Base-by-base conservation (phyloP, 306 rosid species). In the Gastrolobium villosum region DNA sequence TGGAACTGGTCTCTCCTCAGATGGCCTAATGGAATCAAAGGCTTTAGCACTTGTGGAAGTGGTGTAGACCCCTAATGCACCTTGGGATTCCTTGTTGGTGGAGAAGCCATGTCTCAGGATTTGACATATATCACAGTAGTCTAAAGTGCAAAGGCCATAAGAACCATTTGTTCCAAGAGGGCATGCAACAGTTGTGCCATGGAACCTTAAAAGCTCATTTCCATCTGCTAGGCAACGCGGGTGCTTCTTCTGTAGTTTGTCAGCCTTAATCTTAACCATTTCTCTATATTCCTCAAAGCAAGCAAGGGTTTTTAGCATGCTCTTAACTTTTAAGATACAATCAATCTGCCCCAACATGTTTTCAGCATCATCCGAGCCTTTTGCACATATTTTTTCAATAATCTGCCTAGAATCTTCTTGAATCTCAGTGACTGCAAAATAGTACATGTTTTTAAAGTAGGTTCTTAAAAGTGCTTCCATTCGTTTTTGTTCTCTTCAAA, bases 141-240 rank as follows among this genome's bases (percentile, higher is more conserved):
- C 79, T 44, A 70, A 75, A 35, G 52, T 79, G 79, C 97, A 89
- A 0, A 82, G 65, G 9, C 72, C 72, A 36, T 75, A 67, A 52
- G 81, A 86, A 64, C 72, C 80, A 7, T 84, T 72, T 32, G 5
- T 28, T 14, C 86, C 91, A 3, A 89, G 85, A 30, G 97, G 80
- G 54, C 97, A 92, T 56, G 86, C 83, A 71, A 89, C 26, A 5
- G 83, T 83, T 39, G 94, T 83, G 79, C 91, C 89, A 60, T 89
- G 85, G 78, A 89, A 92, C 85, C 89, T 86, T 48, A 92, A 67
- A 50, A 89, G 88, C 71, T 92, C 94, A 57, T 92, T 88, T 35
- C 97, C 97, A 75, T 92, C 91, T 4, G 72, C 94, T 9, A 86
- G 43, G 53, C 97, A 92, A 70, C 91, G 94, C 0, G 90, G 87